A percentile compares a stretch with the other conserved stretches of the same genome.
Conservation (phyloP, 805 yeast species). For the Yarrowia osloensis region DNA sequence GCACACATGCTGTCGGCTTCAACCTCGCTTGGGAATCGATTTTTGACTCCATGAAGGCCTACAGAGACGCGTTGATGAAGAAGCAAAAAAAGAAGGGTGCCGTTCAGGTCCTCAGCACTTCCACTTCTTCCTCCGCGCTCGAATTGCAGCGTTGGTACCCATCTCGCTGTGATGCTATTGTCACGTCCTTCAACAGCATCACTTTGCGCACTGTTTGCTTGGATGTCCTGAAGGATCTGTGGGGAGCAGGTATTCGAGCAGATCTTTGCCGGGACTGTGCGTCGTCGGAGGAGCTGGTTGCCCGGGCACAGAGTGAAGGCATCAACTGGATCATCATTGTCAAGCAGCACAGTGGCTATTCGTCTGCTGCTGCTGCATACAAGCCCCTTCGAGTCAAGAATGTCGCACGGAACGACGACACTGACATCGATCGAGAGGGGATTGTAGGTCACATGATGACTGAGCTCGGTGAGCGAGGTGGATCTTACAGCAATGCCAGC, state of each 20-base stretch:
- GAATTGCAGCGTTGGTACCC: constrained; percentile 48
- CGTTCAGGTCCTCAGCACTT: constrained; percentile 35
- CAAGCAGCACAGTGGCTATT: constrained; percentile 58
- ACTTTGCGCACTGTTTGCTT: constrained; percentile 62
- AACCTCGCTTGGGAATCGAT: constrained; percentile 74
- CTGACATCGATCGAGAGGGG: constrained; percentile 73
- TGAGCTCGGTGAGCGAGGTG: constrained; percentile 38
- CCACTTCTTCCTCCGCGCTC: constrained; percentile 11
- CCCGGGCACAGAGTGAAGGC: constrained; percentile 66
- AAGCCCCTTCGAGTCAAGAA: constrained; percentile 78
- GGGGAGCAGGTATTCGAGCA: constrained; percentile 79
- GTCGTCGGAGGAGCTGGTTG: constrained; percentile 63
- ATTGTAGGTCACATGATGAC: constrained; percentile 50
- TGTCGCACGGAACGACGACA: constrained; percentile 59
- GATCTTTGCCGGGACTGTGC: constrained; percentile 52
- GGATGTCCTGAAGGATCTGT: constrained; percentile 61
- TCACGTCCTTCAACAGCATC: constrained; percentile 65
- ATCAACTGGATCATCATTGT: constrained; percentile 76
- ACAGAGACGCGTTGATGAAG: constrained; percentile 35
- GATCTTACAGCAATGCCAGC: not conserved
- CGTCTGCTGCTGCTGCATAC: constrained; percentile 52
- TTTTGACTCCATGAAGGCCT: constrained; percentile 50
- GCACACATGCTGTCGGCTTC: constrained; percentile 78
- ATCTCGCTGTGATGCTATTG: constrained; percentile 76
- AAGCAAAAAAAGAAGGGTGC: constrained; percentile 33